Evolutionary conservation across 371 early-diverging fungal species (phyloP), one percentile per base, ranked within the genome.

Genomic region (Actinomucor elegans): DNA sequence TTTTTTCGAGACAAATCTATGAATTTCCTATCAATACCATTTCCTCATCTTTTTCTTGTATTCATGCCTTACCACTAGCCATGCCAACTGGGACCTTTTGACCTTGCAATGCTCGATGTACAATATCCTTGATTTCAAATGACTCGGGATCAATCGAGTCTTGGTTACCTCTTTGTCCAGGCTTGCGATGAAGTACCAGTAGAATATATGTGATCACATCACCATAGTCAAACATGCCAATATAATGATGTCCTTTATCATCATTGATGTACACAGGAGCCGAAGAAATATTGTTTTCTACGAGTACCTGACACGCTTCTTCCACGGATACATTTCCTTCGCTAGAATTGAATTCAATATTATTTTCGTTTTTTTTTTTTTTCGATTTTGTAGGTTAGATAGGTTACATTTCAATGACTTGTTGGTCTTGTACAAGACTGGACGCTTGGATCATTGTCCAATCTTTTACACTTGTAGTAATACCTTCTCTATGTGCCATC

Each of bases 221-320:
- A 21, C 86, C 85, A 66, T 89, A 88, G 57, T 93, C 94, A 69
- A 93, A 91, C 90, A 93, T 91, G 40, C 94, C 94, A 4, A 88
- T 73, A 63, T 85, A 91, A 18, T 61, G 51, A 18, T 61, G 51
- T 5, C 40, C 51, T 3, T 36, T 53, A 32, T 57, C 41, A 17
- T 31, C 26, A 53, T 88, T 85, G 15, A 23, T 34, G 63, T 81
- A 91, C 0, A 93, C 84, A 1, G 94, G 94, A 1, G 91, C 92
- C 0, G 90, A 88, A 15, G 85, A 85, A 37, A 79, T 66, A 27
- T 69, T 69, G 32, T 71, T 61, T 15, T 75, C 40, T 15, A 78
- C 56, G n/a, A 77, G 52, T 9, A 65, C 34, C 27, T 73, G 59
- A 18, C 76, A 77, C 5, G 77, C 80, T 50, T 71, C 67, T 58